These are phyloP conservation scores for Fusarium foetens DNA, from an alignment of 2,329 filamentous ascomycete species.

Conservation along the genomic window DNA sequence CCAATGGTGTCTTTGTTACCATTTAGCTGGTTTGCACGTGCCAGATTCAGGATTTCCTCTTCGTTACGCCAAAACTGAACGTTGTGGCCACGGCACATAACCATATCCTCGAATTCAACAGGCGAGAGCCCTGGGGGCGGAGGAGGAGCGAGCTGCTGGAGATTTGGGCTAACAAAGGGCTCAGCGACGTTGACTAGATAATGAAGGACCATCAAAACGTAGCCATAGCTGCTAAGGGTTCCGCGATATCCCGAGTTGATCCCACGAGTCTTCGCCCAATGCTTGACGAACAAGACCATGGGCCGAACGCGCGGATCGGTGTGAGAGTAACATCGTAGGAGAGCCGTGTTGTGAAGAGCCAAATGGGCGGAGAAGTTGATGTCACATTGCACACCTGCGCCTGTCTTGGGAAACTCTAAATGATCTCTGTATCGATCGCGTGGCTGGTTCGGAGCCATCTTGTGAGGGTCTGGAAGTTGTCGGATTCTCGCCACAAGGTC, in stretches of 20 bases:
- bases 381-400: conserved; percentile 86
- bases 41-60: conserved; percentile 71
- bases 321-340: conserved; percentile 84
- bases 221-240: conserved; percentile 89
- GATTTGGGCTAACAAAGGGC: conserved; percentile 85
- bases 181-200: conserved; percentile 85
- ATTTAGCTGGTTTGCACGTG: conserved; percentile 68
- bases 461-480: conserved; percentile 60
- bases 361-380: conserved; percentile 91
- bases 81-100: conserved; percentile 70
- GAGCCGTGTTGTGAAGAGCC: conserved; percentile 82
- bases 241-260: conserved; percentile 90
- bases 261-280: conserved; percentile 86
- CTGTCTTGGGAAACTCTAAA: conserved; percentile 81
- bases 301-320: conserved; percentile 81
- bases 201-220: conserved; percentile 91
- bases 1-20: conserved; percentile 77
- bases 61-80: conserved; percentile 85
- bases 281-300: conserved; percentile 87
- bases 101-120: conserved; percentile 36
- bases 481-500: conserved; percentile 56
- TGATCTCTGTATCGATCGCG: conserved; percentile 65
- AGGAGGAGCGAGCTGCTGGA: conserved; percentile 69
- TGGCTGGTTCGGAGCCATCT: conserved; percentile 60
- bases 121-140: conserved; percentile 48